A percentile compares a stretch with the other conserved stretches of the same genome.
Evolutionary conservation across 2,329 filamentous ascomycete genomes (phyloP).

Genomic region (Ceratocystis ficicola): DNA sequence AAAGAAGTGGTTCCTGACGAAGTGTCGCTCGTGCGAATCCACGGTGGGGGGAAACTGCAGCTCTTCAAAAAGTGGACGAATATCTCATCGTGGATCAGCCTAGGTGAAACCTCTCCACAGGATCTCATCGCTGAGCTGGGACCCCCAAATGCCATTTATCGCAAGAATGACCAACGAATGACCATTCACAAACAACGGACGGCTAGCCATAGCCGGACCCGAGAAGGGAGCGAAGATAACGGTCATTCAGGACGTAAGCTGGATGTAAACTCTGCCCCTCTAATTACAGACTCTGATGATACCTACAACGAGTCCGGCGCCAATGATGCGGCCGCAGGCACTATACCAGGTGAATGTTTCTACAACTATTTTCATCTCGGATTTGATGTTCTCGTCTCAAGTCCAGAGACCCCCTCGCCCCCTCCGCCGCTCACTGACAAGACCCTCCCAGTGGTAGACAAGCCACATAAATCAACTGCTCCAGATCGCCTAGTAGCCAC

Average conservation of each 20-base stretch:
- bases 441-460: slow-evolving; percentile 23
- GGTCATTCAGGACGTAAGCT: not conserved
- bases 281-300: slow-evolving; percentile 57
- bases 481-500: slow-evolving; percentile 67
- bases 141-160: slow-evolving; percentile 85
- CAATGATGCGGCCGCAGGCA: slow-evolving; percentile 43
- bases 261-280: not conserved
- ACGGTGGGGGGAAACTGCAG: slow-evolving; percentile 68
- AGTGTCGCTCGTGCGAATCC: slow-evolving; percentile 64
- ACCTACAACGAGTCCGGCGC: slow-evolving; percentile 46
- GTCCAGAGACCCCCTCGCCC: slow-evolving; percentile 53
- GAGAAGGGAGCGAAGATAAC: slow-evolving; percentile 30
- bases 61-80: slow-evolving; percentile 59
- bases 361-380: slow-evolving; percentile 97
- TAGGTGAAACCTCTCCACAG: slow-evolving; percentile 84
- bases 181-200: slow-evolving; percentile 63
- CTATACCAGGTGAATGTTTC: slow-evolving; percentile 63
- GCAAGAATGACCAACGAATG: slow-evolving; percentile 79
- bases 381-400: slow-evolving; percentile 85
- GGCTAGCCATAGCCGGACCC: slow-evolving; percentile 38
- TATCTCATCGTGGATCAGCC: slow-evolving; percentile 54
- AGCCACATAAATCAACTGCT: slow-evolving; percentile 30
- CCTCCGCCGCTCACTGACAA: slow-evolving; percentile 41
- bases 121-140: slow-evolving; percentile 83
- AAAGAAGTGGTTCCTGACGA: slow-evolving; percentile 80